Evolutionary conservation across 177 flowering plant species (phyloP), one percentile per base, ranked within the genome.

Genomic region (Tripterygium wilfordii): DNA sequence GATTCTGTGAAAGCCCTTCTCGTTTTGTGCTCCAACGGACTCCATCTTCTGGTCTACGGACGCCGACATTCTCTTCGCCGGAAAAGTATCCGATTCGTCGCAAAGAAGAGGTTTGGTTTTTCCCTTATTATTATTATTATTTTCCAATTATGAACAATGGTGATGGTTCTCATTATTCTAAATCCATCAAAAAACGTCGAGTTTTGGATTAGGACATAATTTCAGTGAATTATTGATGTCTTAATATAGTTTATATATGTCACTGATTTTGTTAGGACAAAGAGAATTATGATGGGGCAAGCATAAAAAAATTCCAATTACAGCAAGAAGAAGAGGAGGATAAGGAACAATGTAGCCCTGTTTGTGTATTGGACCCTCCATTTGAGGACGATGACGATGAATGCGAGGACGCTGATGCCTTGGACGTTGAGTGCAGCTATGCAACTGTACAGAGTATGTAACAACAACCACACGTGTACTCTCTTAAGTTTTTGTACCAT

Each of bases 261-360:
- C n/a, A n/a, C n/a, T n/a, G 44, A 17, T 18, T 25, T 30, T 17
- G 4, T n/a, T 41, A 64, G 74, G 64, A 45, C 18, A 48, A 37
- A 2, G 60, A 52, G 17, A 37, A 53, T 21, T 31, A 49, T 14
- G 72, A 60, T 1, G 63, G 45, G 5, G 68, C 47, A 47, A 43
- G 58, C 21, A 42, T 41, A 13, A 42, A 67, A 26, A 65, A 61
- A 21, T 53, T 57, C 21, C 56, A 61, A 46, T 53, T 2, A 16
- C 78, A 66, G 25, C 76, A 64, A 10, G 80, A 76, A 18, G 68
- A 58, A 17, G 78, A 55, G 22, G 71, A 54, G 44, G 88, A 79
- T 24, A 79, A 86, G 31, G 95, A 89, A 32, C 94, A 89, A 45
- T 77, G 69, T 57, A 89, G 95, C 48, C 97, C 97, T 4, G 90